Base-by-base conservation (phyloP, 257 asterid genomes). In the Solanum tarijense region DNA sequence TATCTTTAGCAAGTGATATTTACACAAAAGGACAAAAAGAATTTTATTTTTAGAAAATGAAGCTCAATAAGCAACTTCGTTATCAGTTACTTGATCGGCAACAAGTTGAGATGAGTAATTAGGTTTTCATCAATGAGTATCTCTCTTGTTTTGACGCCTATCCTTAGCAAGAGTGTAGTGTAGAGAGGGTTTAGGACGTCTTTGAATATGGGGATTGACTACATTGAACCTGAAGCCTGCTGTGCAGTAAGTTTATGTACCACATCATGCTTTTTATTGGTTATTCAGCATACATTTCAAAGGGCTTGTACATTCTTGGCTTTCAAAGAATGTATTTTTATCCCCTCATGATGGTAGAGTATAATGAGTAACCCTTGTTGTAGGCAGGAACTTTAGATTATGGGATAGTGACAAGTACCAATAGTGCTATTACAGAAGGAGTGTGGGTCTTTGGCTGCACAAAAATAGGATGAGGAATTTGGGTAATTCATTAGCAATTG, bases 1-100 rank as follows among this genome's bases (percentile, higher is more conserved):
- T 31, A 38, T 39, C 55, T 76, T 75, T 76, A 38, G 83, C 34
- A 3, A 76, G 58, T 38, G 12, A 76, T 46, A 18, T 46, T 27
- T 81, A 10, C 68, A 81, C 5, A 29, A 12, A 3, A 4, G 4
- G 18, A 7, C 5, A 73, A 71, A 34, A 11, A 32, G n/a, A 72
- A 12, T 12, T 25, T 12, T 12, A 1, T 66, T 12, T 12, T 11
- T 12, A 94, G 90, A 96, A 95, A 89, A 95, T 96, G 65, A 94
- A 96, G 86, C 97, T 95, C 86, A 93, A 95, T 91, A 95, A 95
- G 91, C 98, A 95, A 90, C 97, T 96, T 82, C 98, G 98, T 13
- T 94, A 65, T 52, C 72, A 65, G 32, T 65, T 95, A 93, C 90
- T 91, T 96, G 92, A 98, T 96, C 20, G 98, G 99, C 62, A 96